These are phyloP conservation scores for Talaromyces sp. DNA, from an alignment of 2,329 filamentous ascomycete species.

Conservation along the genomic window DNA sequence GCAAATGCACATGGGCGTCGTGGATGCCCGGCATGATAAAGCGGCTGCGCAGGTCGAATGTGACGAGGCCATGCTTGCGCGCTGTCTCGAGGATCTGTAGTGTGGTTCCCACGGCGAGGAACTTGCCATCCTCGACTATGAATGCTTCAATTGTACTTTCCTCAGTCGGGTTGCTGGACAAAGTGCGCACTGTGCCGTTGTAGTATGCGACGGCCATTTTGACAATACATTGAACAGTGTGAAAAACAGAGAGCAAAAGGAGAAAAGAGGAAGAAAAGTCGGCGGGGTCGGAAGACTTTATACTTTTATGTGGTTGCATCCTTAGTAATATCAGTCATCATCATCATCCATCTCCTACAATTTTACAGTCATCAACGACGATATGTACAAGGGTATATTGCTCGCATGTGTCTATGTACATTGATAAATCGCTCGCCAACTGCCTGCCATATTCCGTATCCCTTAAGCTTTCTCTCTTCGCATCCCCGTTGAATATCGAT, in stretches of 20 bases:
- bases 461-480: background rate
- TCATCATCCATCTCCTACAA: too few species aligned
- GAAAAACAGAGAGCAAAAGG: too few species aligned
- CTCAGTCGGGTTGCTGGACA: too few species aligned
- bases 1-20: slow-evolving; percentile 30
- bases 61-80: slow-evolving; percentile 12
- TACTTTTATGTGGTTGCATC: too few species aligned
- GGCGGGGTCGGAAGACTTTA: too few species aligned
- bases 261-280: background rate
- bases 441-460: too few species aligned
- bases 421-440: background rate
- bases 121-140: slow-evolving; percentile 24
- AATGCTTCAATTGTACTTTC: slow-evolving; percentile 22
- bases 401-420: background rate
- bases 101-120: slow-evolving; percentile 20
- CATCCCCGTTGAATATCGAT: background rate
- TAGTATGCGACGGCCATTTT: slow-evolving; percentile 13
- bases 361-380: too few species aligned
- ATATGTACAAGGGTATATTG: background rate
- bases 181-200: slow-evolving; percentile 27
- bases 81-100: slow-evolving; percentile 17
- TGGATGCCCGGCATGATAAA: slow-evolving; percentile 35
- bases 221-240: background rate
- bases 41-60: slow-evolving; percentile 20
- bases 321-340: too few species aligned